Conservation (phyloP, 2,329 filamentous ascomycete species). For the Sporothrix protearum region DNA sequence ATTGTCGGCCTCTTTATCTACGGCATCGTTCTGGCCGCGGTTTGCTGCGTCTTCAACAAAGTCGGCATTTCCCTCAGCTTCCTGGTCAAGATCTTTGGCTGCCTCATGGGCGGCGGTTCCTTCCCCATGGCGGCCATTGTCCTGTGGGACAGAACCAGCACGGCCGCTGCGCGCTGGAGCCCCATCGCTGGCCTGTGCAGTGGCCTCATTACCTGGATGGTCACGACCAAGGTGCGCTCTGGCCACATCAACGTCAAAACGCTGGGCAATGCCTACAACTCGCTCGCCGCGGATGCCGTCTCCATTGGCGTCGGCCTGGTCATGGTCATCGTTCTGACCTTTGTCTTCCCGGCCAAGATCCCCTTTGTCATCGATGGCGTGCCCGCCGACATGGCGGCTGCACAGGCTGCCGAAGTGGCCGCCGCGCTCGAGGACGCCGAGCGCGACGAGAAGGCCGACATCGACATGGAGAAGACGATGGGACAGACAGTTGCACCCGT, state of each 20-base stretch:
- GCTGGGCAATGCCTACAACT: not conserved
- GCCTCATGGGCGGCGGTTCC: not conserved
- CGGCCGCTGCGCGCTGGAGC: not conserved
- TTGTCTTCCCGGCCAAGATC: not conserved
- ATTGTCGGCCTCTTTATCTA: not conserved
- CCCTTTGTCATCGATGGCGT: not conserved
- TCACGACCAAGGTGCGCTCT: not conserved
- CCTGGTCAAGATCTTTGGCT: not conserved
- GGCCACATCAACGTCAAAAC: not conserved
- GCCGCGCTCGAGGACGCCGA: not conserved
- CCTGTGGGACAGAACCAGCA: not conserved
- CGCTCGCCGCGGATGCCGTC: not conserved
- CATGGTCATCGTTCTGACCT: not conserved
- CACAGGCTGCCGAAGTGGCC: not conserved
- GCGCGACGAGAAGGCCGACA: not conserved
- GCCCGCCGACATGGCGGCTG: not conserved
- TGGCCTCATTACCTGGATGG: not conserved
- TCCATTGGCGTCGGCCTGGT: not conserved
- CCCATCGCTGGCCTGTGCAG: not conserved
- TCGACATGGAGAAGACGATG: not conserved
- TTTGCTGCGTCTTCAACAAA: slow-evolving; percentile 1
- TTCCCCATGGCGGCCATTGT: not conserved
- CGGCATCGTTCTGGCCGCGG: not conserved
- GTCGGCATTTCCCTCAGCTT: not conserved
- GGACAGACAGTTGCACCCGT: not conserved